A percentile compares a stretch with the other conserved stretches of the same genome.
phyloP scores from a whole-genome alignment of 257 asterid species.

The Gentiana dahurica region DNA sequence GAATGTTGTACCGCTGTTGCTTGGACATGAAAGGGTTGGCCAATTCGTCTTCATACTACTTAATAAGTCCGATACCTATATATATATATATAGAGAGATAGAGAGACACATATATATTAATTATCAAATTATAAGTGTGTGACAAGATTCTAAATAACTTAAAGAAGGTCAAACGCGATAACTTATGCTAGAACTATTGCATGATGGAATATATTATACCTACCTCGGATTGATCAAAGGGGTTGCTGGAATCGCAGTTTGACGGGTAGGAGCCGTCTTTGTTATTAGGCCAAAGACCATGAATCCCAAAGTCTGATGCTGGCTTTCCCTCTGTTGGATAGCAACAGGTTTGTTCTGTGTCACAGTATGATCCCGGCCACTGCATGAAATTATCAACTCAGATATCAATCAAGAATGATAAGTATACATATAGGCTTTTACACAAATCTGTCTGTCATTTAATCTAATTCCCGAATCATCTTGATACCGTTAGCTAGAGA shows the following conservation, averaged over 20 bases:
- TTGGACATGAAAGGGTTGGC: slow-evolving; percentile 76
- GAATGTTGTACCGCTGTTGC: slow-evolving; percentile 49
- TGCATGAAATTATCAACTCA: slow-evolving; percentile 1
- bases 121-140: too few species aligned
- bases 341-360: slow-evolving; percentile 62
- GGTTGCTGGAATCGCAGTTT: slow-evolving; percentile 47
- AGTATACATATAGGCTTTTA: too few species aligned
- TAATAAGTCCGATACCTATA: slow-evolving; percentile 50
- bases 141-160: too few species aligned
- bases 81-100: not conserved
- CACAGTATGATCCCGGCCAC: slow-evolving; percentile 91
- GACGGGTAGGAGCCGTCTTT: slow-evolving; percentile 72
- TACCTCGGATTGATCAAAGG: slow-evolving; percentile 59
- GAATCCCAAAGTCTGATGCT: slow-evolving; percentile 58
- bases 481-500: too few species aligned
- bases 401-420: too few species aligned
- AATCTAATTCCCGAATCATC: too few species aligned
- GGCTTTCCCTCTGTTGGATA: slow-evolving; percentile 77
- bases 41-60: slow-evolving; percentile 60
- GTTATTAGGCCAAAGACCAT: slow-evolving; percentile 76
- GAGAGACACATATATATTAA: too few species aligned
- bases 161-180: too few species aligned
- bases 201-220: not conserved
- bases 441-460: too few species aligned
- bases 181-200: too few species aligned